Base-by-base conservation (phyloP, 2,329 filamentous ascomycete genomes). In the Colletotrichum euphorbiae region DNA sequence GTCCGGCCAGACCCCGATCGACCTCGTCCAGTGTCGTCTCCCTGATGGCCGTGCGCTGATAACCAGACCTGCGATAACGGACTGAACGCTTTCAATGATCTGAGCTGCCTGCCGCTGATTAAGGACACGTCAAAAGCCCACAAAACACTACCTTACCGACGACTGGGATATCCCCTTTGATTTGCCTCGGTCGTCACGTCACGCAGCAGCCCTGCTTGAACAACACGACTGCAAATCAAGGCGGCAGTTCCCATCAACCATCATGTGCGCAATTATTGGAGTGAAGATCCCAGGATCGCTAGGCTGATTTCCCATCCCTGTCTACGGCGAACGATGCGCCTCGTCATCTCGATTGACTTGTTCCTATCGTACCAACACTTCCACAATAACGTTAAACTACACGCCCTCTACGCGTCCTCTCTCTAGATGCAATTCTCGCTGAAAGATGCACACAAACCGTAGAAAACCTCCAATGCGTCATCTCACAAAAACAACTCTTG, bases 391-490 rank as follows among this genome's bases (percentile, higher is more conserved):
- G 19, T 50, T 21, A 28, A 38, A 13, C 36, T 54, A 45, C 48
- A 33, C 48, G 48, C 12, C 45, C 9, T 66, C 42, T 60, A 33
- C 55, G 48, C 43, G 48, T 40, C 36, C 6, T 38, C 36, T 38
- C 61, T 69, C 66, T 69, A 66, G 66, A 69, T 69, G 66, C 54
- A 65, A 66, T 36, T 69, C n/a, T 69, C 66, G 66, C 66, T 69
- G 66, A 66, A 64, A 40, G 55, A 67, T 67, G 65, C 54, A 60
- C n/a, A 42, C 28, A 42, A 40, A 52, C 61, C 43, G 40, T 42
- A 64, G 62, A 52, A 58, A 28, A 19, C 33, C 33, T 51, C 64
- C 28, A 24, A 63, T 42, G 38, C 45, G 59, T 45, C 48, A 19
- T 65, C 62, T 33, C 31, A 28, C 54, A 50, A 56, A 50, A 15